phyloP scores from a whole-genome alignment of 805 yeast species.

The Groenewaldozyma tartarivorans region DNA sequence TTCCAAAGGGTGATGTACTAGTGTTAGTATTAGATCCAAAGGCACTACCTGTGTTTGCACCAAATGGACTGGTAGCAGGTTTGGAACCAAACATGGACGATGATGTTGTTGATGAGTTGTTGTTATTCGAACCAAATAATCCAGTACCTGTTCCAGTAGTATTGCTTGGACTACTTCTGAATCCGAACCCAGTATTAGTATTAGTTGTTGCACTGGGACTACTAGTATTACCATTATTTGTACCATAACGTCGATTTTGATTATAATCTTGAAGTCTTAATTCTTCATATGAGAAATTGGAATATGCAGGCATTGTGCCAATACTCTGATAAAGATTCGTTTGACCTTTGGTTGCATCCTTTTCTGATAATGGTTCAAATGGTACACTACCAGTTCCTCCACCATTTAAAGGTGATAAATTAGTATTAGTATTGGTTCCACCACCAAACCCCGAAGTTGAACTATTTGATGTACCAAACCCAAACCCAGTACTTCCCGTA shows the following conservation, averaged over 20 bases:
- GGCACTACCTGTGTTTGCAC: slow-evolving; percentile 16
- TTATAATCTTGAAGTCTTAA: slow-evolving; percentile 82
- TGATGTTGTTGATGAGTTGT: no score
- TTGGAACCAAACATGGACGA: no score
- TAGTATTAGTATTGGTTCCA: slow-evolving; percentile 25
- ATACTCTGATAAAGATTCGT: slow-evolving; percentile 62
- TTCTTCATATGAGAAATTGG: slow-evolving; percentile 74
- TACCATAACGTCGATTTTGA: slow-evolving; percentile 57
- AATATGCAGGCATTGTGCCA: slow-evolving; percentile 84
- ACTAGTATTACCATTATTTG: slow-evolving; percentile 19
- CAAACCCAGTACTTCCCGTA: slow-evolving; percentile 5
- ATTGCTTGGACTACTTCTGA: slow-evolving; percentile 21
- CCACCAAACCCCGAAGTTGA: slow-evolving; percentile 13
- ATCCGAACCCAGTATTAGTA: slow-evolving; percentile 19
- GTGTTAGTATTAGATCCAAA: slow-evolving; percentile 19
- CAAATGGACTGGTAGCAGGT: slow-evolving; percentile 11
- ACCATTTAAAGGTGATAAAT: slow-evolving; percentile 18
- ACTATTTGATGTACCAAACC: slow-evolving; percentile 20
- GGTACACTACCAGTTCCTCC: slow-evolving; percentile 66
- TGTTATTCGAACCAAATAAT: slow-evolving; percentile 24
- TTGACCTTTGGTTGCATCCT: slow-evolving; percentile 38
- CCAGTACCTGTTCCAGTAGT: slow-evolving; percentile 23
- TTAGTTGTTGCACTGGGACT: slow-evolving; percentile 15
- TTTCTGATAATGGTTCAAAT: slow-evolving; percentile 60
- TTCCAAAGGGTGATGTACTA: slow-evolving; percentile 26